Evolutionary conservation across 2,329 filamentous ascomycete species (phyloP), one percentile per base, ranked within the genome.

Genomic region (Blastomyces parvus): DNA sequence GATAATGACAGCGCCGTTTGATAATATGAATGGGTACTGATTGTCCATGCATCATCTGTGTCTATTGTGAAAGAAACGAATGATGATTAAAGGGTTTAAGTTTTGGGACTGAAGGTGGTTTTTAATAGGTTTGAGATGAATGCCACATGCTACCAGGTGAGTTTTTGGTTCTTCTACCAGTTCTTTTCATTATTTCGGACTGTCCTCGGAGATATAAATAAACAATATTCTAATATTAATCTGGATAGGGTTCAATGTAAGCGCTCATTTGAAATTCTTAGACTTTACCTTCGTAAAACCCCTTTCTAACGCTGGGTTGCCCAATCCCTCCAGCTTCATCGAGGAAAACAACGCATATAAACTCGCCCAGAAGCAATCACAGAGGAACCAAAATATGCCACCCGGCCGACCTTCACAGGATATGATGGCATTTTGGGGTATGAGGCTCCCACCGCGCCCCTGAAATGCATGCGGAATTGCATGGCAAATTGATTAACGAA

Each of bases 381-480:
- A 91, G 74, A 80, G 71, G 27, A 74, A 74, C 67, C 81, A 78
- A 69, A 71, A 73, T 60, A 75, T 78, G 64, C 77, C 80, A 65
- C 77, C 83, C 70, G 78, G 85, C 67, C 77, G 80, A 70, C 79
- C 81, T 72, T 84, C 89, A 0, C 86, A 88, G 60, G 88, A 94
- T 64, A 80, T 92, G 67, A 97, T 97, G 91, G 86, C 88, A 59
- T 99, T 87, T 72, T 97, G 93, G 93, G 93, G 90, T 91, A 77
- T 65, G 70, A 22, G 13, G 58, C 22, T 19, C 22, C 42, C 50
- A 61, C n/a, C 53, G n/a, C n/a, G n/a, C n/a, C n/a, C n/a, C n/a
- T 52, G 63, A 36, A 22, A 22, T 48, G n/a, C 46, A 27, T 50
- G n/a, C 22, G 46, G 25, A 27, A 25, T 27, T 9, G 4, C 14